Evolutionary conservation across 352 stramenopile genomes (phyloP).

Genomic region (Pelagophyceae sp.): DNA sequence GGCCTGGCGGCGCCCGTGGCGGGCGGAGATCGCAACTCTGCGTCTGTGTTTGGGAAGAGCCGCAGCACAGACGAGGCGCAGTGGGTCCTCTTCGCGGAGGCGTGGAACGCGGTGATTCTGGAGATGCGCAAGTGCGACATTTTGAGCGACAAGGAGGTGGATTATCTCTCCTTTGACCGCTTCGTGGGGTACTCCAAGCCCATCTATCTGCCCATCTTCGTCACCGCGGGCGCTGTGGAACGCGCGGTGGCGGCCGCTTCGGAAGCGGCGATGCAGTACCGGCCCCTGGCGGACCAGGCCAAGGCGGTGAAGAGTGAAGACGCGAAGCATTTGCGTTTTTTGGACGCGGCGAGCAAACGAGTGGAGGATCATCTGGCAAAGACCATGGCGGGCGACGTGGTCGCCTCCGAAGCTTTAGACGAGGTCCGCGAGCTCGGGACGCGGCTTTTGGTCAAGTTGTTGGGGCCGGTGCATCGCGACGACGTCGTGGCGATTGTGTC

Average conservation of each 20-base stretch:
- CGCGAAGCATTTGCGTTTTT: no score
- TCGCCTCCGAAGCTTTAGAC: conserved; percentile 70
- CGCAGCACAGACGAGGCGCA: conserved; percentile 41
- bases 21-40: background rate
- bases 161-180: conserved; percentile 88
- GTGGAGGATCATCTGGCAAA: no score
- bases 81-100: conserved; percentile 94
- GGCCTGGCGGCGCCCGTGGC: no score
- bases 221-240: conserved; percentile 91
- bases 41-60: background rate
- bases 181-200: conserved; percentile 88
- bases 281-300: background rate
- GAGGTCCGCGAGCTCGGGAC: conserved; percentile 93
- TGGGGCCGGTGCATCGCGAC: conserved; percentile 83
- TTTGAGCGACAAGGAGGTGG: conserved; percentile 61
- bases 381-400: conserved; percentile 55
- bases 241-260: conserved; percentile 44
- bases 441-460: conserved; percentile 83
- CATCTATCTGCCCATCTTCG: conserved; percentile 95
- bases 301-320: background rate
- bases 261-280: conserved; percentile 20
- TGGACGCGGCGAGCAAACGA: conserved; percentile 47
- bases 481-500: conserved; percentile 79
- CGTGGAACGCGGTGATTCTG: conserved; percentile 94
- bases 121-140: conserved; percentile 81